phyloP scores from a whole-genome alignment of 345 rosid species.

The Linum usitatissimum region DNA sequence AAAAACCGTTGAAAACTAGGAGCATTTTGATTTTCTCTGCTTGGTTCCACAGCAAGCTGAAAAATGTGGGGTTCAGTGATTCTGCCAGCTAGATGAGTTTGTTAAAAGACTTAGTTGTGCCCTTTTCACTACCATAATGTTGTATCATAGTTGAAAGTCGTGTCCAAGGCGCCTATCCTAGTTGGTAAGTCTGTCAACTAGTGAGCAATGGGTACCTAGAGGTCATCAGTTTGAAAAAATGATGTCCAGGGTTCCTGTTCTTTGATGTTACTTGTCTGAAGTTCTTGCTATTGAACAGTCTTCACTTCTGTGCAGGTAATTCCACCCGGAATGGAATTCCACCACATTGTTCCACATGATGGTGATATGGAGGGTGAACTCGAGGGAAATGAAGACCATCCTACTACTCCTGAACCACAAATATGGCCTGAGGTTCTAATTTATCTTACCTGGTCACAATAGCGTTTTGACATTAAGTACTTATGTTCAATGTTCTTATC shows the following conservation, averaged over 20 bases:
- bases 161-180: neutral
- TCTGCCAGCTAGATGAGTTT: neutral
- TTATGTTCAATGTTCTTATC: neutral
- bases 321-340: conserved; percentile 99
- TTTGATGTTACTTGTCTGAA: neutral
- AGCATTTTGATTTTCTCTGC: neutral
- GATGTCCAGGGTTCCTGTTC: neutral
- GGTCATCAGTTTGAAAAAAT: too few relatives aligned
- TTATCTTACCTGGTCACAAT: conserved; percentile 1
- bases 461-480: too few relatives aligned
- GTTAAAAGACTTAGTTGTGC: neutral
- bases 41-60: neutral
- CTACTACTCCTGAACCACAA: conserved; percentile 72
- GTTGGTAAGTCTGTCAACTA: too few relatives aligned
- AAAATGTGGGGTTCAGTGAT: neutral
- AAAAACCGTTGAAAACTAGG: neutral
- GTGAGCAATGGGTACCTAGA: too few relatives aligned
- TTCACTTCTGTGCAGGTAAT: conserved; percentile 49
- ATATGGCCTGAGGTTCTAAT: conserved; percentile 82
- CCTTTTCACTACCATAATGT: neutral
- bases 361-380: conserved; percentile 82
- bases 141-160: neutral
- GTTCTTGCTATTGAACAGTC: conserved; percentile 6
- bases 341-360: conserved; percentile 85
- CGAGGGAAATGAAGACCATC: conserved; percentile 87